Evolutionary conservation across 140 eudicot genomes (phyloP).

Genomic region (Bidens hawaiensis): DNA sequence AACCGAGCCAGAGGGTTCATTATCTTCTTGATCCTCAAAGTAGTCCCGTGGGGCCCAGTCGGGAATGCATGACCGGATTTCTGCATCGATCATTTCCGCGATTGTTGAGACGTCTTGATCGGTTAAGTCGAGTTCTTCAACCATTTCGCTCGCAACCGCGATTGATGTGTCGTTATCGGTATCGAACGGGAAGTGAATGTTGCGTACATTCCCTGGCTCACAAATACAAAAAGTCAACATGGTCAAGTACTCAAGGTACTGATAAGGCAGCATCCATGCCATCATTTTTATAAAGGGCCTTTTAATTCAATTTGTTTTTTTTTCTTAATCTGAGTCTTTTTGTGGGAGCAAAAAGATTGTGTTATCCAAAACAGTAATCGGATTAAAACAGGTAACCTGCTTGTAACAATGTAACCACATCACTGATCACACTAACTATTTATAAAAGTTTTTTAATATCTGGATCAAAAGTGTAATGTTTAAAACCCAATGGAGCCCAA

Average conservation of each 20-base stretch:
- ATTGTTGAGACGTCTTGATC: constrained; percentile 88
- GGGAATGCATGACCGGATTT: constrained; percentile 79
- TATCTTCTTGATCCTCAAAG: constrained; percentile 34
- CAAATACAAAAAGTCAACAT: constrained; percentile 13
- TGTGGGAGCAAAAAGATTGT: neutral
- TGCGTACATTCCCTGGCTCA: constrained; percentile 68
- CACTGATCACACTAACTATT: neutral
- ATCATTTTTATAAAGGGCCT: neutral
- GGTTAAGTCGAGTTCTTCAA: constrained; percentile 78
- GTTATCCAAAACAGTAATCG: neutral
- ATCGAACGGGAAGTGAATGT: constrained; percentile 94
- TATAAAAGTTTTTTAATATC: neutral
- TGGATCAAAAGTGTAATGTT: neutral
- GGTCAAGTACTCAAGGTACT: neutral
- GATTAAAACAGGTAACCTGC: too few relatives aligned
- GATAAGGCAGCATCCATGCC: neutral
- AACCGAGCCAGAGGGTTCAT: constrained; percentile 29
- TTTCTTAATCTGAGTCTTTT: neutral
- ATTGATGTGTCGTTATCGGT: constrained; percentile 85
- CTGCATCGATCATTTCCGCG: constrained; percentile 84
- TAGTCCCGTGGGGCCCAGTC: constrained; percentile 79
- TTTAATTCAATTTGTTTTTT: neutral
- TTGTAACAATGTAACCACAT: too few relatives aligned
- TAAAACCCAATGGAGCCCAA: constrained; percentile 1
- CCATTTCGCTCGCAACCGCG: constrained; percentile 99